A percentile compares a stretch with the other conserved stretches of the same genome.
These are phyloP conservation scores for Phaeomoniella chlamydospora DNA, from an alignment of 2,329 filamentous ascomycete genomes.

Conservation along the genomic window DNA sequence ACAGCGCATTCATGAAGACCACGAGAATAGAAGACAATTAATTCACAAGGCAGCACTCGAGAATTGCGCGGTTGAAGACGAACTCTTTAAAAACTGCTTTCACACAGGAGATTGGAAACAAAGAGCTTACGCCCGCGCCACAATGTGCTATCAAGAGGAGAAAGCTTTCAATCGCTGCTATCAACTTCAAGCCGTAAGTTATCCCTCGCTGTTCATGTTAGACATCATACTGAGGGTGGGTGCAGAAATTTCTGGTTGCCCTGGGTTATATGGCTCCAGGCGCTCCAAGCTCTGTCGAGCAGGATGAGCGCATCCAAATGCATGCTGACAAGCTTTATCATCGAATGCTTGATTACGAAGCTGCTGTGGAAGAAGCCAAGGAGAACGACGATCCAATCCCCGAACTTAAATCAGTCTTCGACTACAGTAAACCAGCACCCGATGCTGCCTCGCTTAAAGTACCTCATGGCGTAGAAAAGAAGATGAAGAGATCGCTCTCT, in stretches of 20 bases:
- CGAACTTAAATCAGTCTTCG: conserved; percentile 28
- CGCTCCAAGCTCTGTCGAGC: conserved; percentile 50
- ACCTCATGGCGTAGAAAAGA: conserved; percentile 8
- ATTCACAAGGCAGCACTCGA: conserved; percentile 76
- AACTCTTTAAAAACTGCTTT: conserved; percentile 73
- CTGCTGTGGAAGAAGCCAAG: conserved; percentile 47
- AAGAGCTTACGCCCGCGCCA: conserved; percentile 39
- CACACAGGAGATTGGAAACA: conserved; percentile 52
- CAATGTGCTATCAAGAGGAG: conserved; percentile 69
- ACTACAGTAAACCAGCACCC: conserved; percentile 16
- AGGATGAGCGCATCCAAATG: conserved; percentile 87
- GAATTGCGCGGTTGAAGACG: conserved; percentile 82
- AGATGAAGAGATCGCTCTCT: conserved; percentile 18
- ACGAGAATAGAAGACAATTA: conserved; percentile 64
- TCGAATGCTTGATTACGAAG: conserved; percentile 72
- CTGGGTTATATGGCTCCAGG: conserved; percentile 51
- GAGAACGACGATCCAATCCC: conserved; percentile 26
- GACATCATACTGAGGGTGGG: conserved; percentile 3
- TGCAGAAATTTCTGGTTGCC: conserved; percentile 71
- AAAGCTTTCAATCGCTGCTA: conserved; percentile 74
- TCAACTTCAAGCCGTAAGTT: conserved; percentile 62
- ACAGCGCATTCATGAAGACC: conserved; percentile 66
- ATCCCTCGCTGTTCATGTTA: not conserved
- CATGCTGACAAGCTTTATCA: conserved; percentile 86
- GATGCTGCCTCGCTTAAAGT: conserved; percentile 17